Percentiles rank a stretch among this genome's conserved stretches.
Conservation (phyloP, 306 rosid species). For the Carpinus viminea region DNA sequence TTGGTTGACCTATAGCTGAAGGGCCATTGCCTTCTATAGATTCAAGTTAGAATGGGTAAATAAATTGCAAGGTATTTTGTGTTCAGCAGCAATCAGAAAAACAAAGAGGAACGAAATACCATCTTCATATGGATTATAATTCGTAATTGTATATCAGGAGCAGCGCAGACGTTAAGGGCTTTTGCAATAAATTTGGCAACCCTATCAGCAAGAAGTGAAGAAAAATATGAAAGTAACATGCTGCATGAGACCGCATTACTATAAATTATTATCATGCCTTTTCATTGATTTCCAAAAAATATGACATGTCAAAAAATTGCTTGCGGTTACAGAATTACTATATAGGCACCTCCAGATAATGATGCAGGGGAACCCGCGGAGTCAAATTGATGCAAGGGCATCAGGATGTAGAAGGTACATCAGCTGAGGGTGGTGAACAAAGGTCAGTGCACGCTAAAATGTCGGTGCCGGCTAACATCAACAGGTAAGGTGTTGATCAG, state of each 20-base stretch:
- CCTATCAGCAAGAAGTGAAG: background rate
- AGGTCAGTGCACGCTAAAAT: background rate
- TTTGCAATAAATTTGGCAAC: background rate
- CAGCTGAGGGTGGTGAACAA: background rate
- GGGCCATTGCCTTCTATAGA: no score
- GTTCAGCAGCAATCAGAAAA: background rate
- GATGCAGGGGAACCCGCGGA: constrained; percentile 19
- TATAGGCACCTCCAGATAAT: constrained; percentile 10
- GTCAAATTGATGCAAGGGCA: background rate
- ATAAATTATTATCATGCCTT: background rate
- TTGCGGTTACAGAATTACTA: constrained; percentile 18
- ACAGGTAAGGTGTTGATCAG: background rate
- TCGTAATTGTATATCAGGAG: background rate
- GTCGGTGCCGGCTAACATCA: background rate
- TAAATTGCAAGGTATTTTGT: background rate
- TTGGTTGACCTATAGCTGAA: no score
- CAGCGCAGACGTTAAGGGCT: background rate
- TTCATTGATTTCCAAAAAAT: constrained; percentile 30
- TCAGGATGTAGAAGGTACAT: background rate
- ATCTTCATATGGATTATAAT: no score
- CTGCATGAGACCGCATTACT: background rate
- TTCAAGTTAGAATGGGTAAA: no score
- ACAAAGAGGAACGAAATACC: background rate
- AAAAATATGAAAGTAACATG: background rate
- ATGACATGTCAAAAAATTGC: background rate